Evolutionary conservation across 1,139 yeast genomes (phyloP), one percentile per base, ranked within the genome.

Genomic region (Saccharomyces pastorianus): DNA sequence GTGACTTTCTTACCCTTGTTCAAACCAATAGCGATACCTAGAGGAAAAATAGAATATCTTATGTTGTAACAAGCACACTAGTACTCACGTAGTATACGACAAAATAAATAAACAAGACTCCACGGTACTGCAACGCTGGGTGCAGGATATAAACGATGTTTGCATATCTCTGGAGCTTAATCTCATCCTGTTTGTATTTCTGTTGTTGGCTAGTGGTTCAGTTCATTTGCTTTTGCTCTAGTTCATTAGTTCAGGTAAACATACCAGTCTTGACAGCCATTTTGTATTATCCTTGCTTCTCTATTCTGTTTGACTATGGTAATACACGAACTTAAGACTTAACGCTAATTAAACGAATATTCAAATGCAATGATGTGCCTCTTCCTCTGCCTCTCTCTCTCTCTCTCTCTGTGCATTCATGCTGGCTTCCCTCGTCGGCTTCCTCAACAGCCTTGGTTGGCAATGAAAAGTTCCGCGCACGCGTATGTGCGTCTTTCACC

Each of bases 1-100:
- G 23, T 20, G 80, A 89, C 95, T 82, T 88, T 85, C 95, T 87
- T 95, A 79, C 99, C 99, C 82, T 93, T 91, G 96, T 93, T 93
- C 78, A 85, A 81, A 79, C 99, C 99, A 82, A 85, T 85, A 82
- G 96, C 96, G 78, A 93, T 89, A 80, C 98, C 99, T 86, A 31
- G 42, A 23, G 38, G 23, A 31, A 32, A 25, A 47, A 32, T 46
- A n/a, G 23, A 20, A 20, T n/a, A 38, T 5, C 44, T 38, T 11
- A 9, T 38, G 44, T 38, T 38, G 44, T 38, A 38, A 38, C 25
- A 38, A 26, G 5, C 17, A 20, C 23, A 3, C 3, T 38, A 8
- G 25, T 17, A 17, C 26, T 38, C 44, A 17, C 25, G 44, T 2
- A 20, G 26, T 5, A 20, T 38, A 7, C n/a, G n/a, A n/a, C 26